Evolutionary conservation across 2,329 filamentous ascomycete genomes (phyloP).

Genomic region (Aschersonia sp.): DNA sequence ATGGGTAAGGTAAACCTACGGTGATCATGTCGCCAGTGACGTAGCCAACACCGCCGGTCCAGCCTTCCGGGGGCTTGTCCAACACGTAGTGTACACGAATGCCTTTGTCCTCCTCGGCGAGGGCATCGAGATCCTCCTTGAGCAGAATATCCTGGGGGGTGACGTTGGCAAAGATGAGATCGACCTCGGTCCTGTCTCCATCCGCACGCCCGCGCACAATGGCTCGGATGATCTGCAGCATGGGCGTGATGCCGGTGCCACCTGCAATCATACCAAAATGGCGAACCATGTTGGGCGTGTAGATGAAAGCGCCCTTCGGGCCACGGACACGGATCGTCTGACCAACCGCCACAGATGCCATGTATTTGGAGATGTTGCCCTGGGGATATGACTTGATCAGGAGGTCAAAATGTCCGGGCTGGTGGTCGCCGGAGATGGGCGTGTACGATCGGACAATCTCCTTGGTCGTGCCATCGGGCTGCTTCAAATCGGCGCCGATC

Average conservation of each 20-base stretch:
- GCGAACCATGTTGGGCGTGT: constrained; percentile 90
- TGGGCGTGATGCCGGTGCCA: constrained; percentile 94
- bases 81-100: constrained; percentile 91
- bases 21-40: constrained; percentile 94
- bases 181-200: constrained; percentile 77
- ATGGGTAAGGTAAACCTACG: constrained; percentile 27
- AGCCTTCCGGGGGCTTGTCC: constrained; percentile 85
- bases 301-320: constrained; percentile 95
- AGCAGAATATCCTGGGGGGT: constrained; percentile 84
- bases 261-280: constrained; percentile 97
- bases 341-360: constrained; percentile 70
- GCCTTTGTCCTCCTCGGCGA: constrained; percentile 61
- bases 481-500: constrained; percentile 61
- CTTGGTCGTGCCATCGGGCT: constrained; percentile 57
- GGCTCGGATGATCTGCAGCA: constrained; percentile 91
- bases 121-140: constrained; percentile 74
- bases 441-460: constrained; percentile 88
- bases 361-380: constrained; percentile 91
- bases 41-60: constrained; percentile 87
- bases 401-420: constrained; percentile 85
- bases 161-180: constrained; percentile 95
- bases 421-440: constrained; percentile 77
- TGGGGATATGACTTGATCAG: constrained; percentile 96
- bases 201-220: constrained; percentile 67
- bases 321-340: constrained; percentile 82